Evolutionary conservation across 1,139 yeast genomes (phyloP), one percentile per base, ranked within the genome.

Genomic region (Yamadazyma mexicana): DNA sequence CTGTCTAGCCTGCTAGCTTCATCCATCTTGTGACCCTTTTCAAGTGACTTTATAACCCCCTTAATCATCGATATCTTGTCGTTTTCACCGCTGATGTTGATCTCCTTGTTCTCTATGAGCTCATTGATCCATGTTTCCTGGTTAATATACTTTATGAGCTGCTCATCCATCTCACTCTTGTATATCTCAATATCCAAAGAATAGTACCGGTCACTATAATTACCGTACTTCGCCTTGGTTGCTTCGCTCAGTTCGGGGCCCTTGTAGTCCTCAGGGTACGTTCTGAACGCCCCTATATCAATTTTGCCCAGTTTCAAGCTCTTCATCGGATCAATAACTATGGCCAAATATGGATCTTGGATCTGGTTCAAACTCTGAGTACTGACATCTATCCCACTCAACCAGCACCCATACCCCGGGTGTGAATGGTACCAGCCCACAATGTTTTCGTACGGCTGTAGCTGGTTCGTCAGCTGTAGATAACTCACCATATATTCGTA

Each of bases 401-500:
- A 64, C 95, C 96, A 86, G 58, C 96, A 87, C 31, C 97, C 98
- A 60, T 89, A 92, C 0, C 97, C 97, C 0, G 98, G 98, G 61
- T 92, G 98, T 2, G 97, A 89, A 62, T 92, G 96, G 62, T 91
- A 87, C 95, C 95, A 87, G 6, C 97, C 97, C 12, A 89, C 88
- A 27, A 92, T 85, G 51, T 86, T 77, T 38, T 75, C 76, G 11
- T 65, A 54, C 18, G 82, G 66, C 7, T 78, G 79, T 2, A 73
- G 64, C 34, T 66, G 68, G 44, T 82, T 78, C 54, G 81, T 71
- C 28, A 77, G 72, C 43, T 82, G 82, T 38, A 86, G 66, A 59
- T 85, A 89, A 48, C 81, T 83, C 1, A 91, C 95, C 96, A 92
- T 91, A 59, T 84, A 92, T 59, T 91, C 98, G 58, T 89, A 91